A percentile compares a stretch with the other conserved stretches of the same genome.
phyloP scores from a whole-genome alignment of 2,329 filamentous ascomycete genomes.

The Nigrospora sphaerica region DNA sequence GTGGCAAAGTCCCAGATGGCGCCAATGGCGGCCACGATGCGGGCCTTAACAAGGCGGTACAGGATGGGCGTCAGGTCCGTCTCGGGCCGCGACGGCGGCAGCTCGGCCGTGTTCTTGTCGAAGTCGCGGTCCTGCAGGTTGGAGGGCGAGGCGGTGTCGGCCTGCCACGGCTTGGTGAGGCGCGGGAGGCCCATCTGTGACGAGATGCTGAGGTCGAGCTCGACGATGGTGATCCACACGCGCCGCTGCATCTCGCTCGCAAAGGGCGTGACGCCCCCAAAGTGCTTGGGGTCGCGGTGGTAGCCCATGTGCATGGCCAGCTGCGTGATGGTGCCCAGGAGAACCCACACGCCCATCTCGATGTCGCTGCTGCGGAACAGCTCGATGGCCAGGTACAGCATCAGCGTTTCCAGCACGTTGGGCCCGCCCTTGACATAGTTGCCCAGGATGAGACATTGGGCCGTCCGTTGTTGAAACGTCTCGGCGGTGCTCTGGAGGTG shows the following conservation, averaged over 20 bases:
- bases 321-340: conserved; percentile 23
- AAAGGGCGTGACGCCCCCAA: conserved; percentile 29
- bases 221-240: conserved; percentile 30
- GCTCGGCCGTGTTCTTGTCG: conserved; percentile 17
- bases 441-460: conserved; percentile 28
- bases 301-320: conserved; percentile 31
- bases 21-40: conserved; percentile 16
- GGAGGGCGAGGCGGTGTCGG: conserved; percentile 31
- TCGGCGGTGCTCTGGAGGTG: not conserved
- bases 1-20: conserved; percentile 15
- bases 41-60: conserved; percentile 15
- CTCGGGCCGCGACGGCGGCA: conserved; percentile 27
- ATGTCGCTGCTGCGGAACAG: conserved; percentile 19
- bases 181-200: conserved; percentile 36
- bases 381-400: conserved; percentile 26
- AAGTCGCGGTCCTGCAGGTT: conserved; percentile 39
- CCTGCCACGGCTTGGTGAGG: conserved; percentile 24
- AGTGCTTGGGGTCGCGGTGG: conserved; percentile 34
- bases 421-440: conserved; percentile 34
- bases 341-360: conserved; percentile 24
- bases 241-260: conserved; percentile 38
- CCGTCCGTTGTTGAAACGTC: conserved; percentile 19
- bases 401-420: conserved; percentile 30
- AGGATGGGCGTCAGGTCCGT: conserved; percentile 13
- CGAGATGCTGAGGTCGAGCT: conserved; percentile 32